A percentile compares a stretch with the other conserved stretches of the same genome.
phyloP scores from a whole-genome alignment of 495 filamentous ascomycete species.

The Penicillium robsamsonii region DNA sequence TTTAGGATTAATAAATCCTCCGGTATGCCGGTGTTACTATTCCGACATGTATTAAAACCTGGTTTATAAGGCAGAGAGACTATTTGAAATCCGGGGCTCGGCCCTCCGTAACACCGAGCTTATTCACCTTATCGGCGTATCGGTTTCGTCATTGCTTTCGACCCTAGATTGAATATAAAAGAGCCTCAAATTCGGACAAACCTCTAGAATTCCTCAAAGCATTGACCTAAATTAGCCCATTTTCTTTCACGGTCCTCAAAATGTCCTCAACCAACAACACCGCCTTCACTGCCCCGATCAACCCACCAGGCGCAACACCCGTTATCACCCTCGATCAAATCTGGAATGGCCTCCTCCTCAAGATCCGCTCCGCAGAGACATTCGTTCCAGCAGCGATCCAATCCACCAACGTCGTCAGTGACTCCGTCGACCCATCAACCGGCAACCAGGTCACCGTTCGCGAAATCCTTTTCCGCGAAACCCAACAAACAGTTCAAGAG shows the following conservation, averaged over 20 bases:
- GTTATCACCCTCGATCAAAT: slow-evolving; percentile 45
- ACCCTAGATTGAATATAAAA: background rate
- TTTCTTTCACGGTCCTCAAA: background rate
- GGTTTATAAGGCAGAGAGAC: background rate
- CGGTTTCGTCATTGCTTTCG: background rate
- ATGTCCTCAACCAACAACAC: slow-evolving; percentile 38
- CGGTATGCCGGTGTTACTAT: too few species aligned
- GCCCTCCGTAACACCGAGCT: background rate
- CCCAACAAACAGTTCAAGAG: slow-evolving; percentile 23
- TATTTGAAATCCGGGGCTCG: background rate
- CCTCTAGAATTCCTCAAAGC: background rate
- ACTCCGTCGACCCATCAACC: slow-evolving; percentile 32
- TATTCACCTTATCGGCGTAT: slow-evolving; percentile 4
- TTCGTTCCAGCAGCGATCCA: slow-evolving; percentile 50
- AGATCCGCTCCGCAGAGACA: slow-evolving; percentile 48
- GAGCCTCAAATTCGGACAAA: background rate
- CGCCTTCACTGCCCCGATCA: slow-evolving; percentile 53
- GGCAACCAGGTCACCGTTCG: slow-evolving; percentile 29
- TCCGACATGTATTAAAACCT: too few species aligned
- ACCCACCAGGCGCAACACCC: slow-evolving; percentile 41
- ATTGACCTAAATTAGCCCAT: background rate
- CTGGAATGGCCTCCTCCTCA: slow-evolving; percentile 52
- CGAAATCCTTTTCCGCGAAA: slow-evolving; percentile 28
- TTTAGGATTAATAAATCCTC: too few species aligned
- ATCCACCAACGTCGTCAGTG: slow-evolving; percentile 37